Percentiles rank a stretch among this genome's conserved stretches.
These are phyloP conservation scores for Talaromyces islandicus DNA, from an alignment of 2,329 filamentous ascomycete species.

Conservation along the genomic window DNA sequence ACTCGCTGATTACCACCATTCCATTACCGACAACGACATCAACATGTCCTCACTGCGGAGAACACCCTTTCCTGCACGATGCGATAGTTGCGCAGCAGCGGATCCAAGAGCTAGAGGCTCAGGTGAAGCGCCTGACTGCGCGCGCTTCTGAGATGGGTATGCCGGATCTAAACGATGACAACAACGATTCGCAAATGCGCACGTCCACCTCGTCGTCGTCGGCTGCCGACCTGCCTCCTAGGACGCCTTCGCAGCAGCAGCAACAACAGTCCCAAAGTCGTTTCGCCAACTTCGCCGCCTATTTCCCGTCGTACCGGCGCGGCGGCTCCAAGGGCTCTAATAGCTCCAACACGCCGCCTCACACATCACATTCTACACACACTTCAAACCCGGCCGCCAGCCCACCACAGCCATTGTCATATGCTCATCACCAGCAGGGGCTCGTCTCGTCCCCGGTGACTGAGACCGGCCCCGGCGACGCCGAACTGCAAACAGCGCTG, in stretches of 20 bases:
- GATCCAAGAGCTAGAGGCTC: slow-evolving; percentile 49
- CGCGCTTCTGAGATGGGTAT: slow-evolving; percentile 50
- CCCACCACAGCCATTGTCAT: slow-evolving; percentile 11
- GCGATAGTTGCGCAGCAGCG: slow-evolving; percentile 31
- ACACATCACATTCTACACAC: slow-evolving; percentile 19
- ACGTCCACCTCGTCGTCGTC: slow-evolving; percentile 22
- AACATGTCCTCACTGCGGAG: slow-evolving; percentile 36
- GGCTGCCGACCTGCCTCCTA: slow-evolving; percentile 19
- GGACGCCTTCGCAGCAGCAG: slow-evolving; percentile 22
- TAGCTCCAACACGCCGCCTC: slow-evolving; percentile 13
- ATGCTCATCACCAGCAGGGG: neutral
- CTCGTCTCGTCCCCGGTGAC: neutral
- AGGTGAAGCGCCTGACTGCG: slow-evolving; percentile 47
- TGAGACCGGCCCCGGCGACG: slow-evolving; percentile 15
- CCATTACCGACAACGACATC: neutral
- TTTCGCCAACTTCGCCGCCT: slow-evolving; percentile 32
- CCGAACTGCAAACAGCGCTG: slow-evolving; percentile 49
- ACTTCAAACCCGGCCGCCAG: slow-evolving; percentile 14
- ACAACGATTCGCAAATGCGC: slow-evolving; percentile 21
- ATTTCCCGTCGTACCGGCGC: slow-evolving; percentile 34
- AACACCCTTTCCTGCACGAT: slow-evolving; percentile 19
- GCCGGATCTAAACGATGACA: slow-evolving; percentile 13
- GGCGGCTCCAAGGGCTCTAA: slow-evolving; percentile 11
- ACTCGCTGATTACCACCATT: neutral
- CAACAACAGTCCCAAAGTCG: slow-evolving; percentile 24